Evolutionary conservation across 495 filamentous ascomycete genomes (phyloP), one percentile per base, ranked within the genome.

Genomic region (Apodospora peruviana): DNA sequence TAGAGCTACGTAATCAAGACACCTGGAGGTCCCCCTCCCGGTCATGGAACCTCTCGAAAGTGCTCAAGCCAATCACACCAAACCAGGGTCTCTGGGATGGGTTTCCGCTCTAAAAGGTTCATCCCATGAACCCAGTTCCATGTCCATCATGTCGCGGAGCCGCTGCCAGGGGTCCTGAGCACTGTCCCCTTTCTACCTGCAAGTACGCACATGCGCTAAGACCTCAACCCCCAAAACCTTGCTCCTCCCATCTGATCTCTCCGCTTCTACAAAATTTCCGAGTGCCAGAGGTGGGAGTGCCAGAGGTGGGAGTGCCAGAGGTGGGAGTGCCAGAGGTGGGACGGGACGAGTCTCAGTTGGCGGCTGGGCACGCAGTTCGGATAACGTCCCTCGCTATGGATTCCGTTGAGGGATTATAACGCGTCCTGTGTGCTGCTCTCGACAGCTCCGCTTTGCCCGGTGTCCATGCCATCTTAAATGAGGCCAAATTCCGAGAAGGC

Each of bases 221-320:
- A 32, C n/a, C n/a, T n/a, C n/a, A 40, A 17, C n/a, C 14, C 16
- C 1, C 17, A 40, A 32, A 32, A 34, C 39, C 20, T 49, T 37
- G 29, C 43, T 40, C 27, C 38, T 48, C 53, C 47, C 50, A 57
- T 52, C 50, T 57, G 50, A 57, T 58, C 51, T 49, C 43, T 51
- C 44, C 41, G 20, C 45, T 44, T 16, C 29, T 25, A 47, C 36
- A 53, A 57, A 57, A 47, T 51, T 53, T 48, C 55, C 55, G 55
- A 53, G 24, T 20, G 36, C 29, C 12, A 21, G 47, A 39, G 39
- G 47, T 47, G 24, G 39, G 48, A 43, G 27, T 40, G 41, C 24
- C 23, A 38, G 18, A 21, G 27, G 27, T 32, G 5, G 37, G 45
- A 4, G 27, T 25, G 16, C n/a, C 12, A 12, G 39, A 32, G 17